Evolutionary conservation across 2,329 filamentous ascomycete species (phyloP).

Genomic region (Cytospora schulzeri): DNA sequence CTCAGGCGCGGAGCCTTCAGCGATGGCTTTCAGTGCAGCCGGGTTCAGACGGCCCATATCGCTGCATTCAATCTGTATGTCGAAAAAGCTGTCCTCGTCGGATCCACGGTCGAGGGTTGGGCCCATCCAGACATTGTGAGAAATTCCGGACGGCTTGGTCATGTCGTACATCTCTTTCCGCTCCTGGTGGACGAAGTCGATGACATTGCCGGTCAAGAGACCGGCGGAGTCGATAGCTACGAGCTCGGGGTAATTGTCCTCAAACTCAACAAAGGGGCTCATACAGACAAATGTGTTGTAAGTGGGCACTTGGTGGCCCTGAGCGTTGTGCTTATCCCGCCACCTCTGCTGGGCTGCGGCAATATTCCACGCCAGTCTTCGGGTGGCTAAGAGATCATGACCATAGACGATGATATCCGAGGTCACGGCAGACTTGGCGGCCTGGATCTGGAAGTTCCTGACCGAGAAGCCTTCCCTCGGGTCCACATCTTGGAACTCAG

Average conservation of each 20-base stretch:
- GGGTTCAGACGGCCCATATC: conserved; percentile 80
- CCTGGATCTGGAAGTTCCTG: conserved; percentile 95
- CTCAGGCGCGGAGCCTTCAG: conserved; percentile 54
- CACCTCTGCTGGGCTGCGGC: conserved; percentile 76
- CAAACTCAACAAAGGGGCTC: conserved; percentile 70
- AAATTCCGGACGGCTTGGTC: conserved; percentile 87
- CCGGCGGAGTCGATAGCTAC: conserved; percentile 76
- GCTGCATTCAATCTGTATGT: conserved; percentile 85
- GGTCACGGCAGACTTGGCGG: conserved; percentile 81
- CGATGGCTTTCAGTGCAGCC: conserved; percentile 63
- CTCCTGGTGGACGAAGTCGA: conserved; percentile 91
- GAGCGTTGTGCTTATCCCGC: conserved; percentile 64
- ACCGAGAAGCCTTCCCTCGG: conserved; percentile 91
- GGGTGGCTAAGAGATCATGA: conserved; percentile 63
- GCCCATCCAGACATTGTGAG: conserved; percentile 86
- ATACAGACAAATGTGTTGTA: conserved; percentile 85
- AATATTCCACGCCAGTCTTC: conserved; percentile 68
- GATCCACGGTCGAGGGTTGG: conserved; percentile 74
- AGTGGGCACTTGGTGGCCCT: conserved; percentile 56
- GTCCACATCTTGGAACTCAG: conserved; percentile 79
- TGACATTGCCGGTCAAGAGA: conserved; percentile 70
- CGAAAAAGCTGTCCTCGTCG: conserved; percentile 65
- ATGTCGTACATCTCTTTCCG: conserved; percentile 90
- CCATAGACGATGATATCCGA: conserved; percentile 95
- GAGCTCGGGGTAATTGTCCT: conserved; percentile 67